Percentiles rank a stretch among this genome's conserved stretches.
phyloP scores from a whole-genome alignment of 768 basidiomycete species.

The Suillus decipiens region DNA sequence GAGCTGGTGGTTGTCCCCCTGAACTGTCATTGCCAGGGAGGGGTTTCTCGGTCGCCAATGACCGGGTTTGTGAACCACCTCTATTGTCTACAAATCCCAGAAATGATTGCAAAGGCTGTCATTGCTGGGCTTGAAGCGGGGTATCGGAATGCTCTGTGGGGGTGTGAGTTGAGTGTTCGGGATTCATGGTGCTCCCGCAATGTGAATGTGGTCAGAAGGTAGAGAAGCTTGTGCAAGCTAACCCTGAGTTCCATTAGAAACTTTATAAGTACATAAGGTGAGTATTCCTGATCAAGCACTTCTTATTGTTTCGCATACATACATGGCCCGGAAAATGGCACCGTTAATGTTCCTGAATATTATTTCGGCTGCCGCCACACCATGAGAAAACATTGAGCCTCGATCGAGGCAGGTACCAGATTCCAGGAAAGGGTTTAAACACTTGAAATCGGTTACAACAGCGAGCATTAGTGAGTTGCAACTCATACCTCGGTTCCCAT shows the following conservation, averaged over 20 bases:
- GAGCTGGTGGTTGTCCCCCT: slow-evolving; percentile 12
- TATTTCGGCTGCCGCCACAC: neutral
- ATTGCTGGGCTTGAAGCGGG: neutral
- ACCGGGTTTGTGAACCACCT: slow-evolving; percentile 1
- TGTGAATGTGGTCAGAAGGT: neutral
- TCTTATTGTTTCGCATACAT: neutral
- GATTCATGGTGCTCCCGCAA: slow-evolving; percentile 20
- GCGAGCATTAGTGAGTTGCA: neutral
- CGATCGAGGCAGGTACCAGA: neutral
- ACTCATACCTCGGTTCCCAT: neutral
- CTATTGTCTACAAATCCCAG: neutral
- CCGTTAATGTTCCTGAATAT: neutral
- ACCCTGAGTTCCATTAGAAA: neutral
- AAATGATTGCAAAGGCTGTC: neutral
- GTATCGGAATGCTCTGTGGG: neutral
- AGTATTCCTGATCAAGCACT: too few species aligned
- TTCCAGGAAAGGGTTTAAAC: neutral
- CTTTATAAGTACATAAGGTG: neutral
- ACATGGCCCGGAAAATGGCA: neutral
- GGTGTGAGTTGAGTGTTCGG: neutral
- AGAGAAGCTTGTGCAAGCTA: neutral
- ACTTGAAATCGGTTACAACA: neutral
- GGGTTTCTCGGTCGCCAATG: slow-evolving; percentile 15
- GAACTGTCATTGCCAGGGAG: slow-evolving; percentile 10
- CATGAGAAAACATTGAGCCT: neutral